Conservation (phyloP, 768 basidiomycete species). For the Suillus americanus region DNA sequence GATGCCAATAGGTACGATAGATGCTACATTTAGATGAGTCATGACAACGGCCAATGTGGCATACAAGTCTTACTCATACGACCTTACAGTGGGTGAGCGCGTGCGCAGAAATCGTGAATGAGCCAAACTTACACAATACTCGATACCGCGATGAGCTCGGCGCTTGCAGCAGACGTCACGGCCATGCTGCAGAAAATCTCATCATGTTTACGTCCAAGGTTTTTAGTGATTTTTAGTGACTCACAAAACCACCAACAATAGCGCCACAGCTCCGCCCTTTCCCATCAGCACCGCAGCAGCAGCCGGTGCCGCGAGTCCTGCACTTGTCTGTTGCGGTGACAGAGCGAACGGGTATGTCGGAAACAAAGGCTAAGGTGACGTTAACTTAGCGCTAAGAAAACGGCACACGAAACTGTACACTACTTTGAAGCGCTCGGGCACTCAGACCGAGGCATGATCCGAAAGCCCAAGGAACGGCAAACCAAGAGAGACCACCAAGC, state of each 20-base stretch:
- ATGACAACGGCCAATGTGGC: not conserved
- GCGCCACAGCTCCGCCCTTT: slow-evolving; percentile 33
- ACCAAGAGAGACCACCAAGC: slow-evolving; percentile 42
- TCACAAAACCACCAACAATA: slow-evolving; percentile 33
- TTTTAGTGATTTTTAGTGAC: not conserved
- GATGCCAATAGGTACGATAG: slow-evolving; percentile 34
- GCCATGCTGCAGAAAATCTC: slow-evolving; percentile 23
- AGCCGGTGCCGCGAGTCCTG: slow-evolving; percentile 32
- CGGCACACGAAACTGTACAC: slow-evolving; percentile 5
- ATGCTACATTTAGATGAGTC: slow-evolving; percentile 16
- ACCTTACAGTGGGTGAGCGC: slow-evolving; percentile 16
- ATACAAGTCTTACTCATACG: slow-evolving; percentile 29
- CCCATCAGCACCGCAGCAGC: slow-evolving; percentile 35
- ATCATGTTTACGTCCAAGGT: not conserved
- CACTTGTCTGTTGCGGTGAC: slow-evolving; percentile 14
- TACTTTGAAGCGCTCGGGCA: slow-evolving; percentile 18
- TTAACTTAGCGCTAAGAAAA: not conserved
- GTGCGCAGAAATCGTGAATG: not conserved
- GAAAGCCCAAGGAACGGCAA: slow-evolving; percentile 30
- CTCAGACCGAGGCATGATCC: slow-evolving; percentile 33
- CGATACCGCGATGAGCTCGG: slow-evolving; percentile 35
- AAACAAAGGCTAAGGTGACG: slow-evolving; percentile 30
- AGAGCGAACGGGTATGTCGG: slow-evolving; percentile 32
- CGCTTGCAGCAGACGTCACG: slow-evolving; percentile 34
- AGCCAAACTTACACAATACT: slow-evolving; percentile 23